Evolutionary conservation across 495 filamentous ascomycete species (phyloP), one percentile per base, ranked within the genome.

Genomic region (Lichina pygmaea): DNA sequence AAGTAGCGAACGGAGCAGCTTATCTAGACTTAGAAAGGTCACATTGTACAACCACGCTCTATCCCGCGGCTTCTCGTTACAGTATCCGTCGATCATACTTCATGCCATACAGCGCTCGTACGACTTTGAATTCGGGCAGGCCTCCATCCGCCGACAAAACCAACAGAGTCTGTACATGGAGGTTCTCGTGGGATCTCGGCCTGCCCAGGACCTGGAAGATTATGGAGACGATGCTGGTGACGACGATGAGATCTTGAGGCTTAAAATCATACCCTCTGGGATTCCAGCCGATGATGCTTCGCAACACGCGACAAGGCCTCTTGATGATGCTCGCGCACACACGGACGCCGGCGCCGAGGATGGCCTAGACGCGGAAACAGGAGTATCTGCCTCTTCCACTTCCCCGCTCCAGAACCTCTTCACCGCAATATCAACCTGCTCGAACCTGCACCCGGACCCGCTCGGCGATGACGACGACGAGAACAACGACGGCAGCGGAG

Each of bases 401-500:
- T 57, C 62, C 4, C 60, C 62, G 7, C 65, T 61, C 11, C 62
- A 73, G 37, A 52, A 55, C 6, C 68, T 94, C 9, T 97, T 78
- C 63, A 64, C 68, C 4, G 85, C 85, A 4, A 70, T 95, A 12
- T 80, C 83, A 0, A 72, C 75, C 0, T 94, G 89, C 61, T 79
- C 84, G 11, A 80, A 93, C 53, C 60, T 97, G 13, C 81, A 95
- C 57, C 89, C 89, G 0, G 86, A 94, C 53, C 73, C 81, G 0
- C 56, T 62, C n/a, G 55, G 58, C 9, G 62, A 65, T 7, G 62
- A 60, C 6, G 66, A 68, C 0, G 66, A 66, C 5, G 73, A 65
- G 0, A 66, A 68, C 30, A 69, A 69, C 0, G 63, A 66, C 0
- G 65, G 66, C 0, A 65, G 62, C 2, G 57, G 58, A 24, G 67